Percentiles rank a stretch among this genome's conserved stretches.
Conservation (phyloP, 768 basidiomycete genomes). For the Dioszegia hungarica region DNA sequence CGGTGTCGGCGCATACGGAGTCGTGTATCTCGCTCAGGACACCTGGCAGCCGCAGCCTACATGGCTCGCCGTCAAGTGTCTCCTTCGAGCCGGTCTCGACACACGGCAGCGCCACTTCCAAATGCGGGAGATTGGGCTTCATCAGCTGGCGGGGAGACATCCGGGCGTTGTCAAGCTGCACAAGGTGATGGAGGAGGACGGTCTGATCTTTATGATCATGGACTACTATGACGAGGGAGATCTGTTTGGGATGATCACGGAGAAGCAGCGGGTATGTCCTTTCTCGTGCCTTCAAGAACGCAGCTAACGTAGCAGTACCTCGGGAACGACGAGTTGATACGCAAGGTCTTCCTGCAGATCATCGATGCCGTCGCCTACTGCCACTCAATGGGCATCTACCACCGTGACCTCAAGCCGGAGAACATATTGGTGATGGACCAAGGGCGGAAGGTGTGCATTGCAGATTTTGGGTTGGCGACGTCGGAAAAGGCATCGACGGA, state of each 20-base stretch:
- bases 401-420: conserved; percentile 95
- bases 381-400: conserved; percentile 85
- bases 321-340: conserved; percentile 78
- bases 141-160: conserved; percentile 52
- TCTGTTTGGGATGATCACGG: conserved; percentile 79
- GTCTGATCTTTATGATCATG: conserved; percentile 74
- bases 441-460: conserved; percentile 73
- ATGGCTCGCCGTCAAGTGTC: conserved; percentile 87
- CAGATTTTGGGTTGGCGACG: conserved; percentile 92
- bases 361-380: conserved; percentile 90
- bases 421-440: conserved; percentile 67
- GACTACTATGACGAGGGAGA: conserved; percentile 88
- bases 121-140: conserved; percentile 61
- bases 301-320: conserved; percentile 64
- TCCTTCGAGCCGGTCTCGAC: conserved; percentile 58
- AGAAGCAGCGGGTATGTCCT: conserved; percentile 49
- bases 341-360: conserved; percentile 84
- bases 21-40: conserved; percentile 85
- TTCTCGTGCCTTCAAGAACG: not conserved
- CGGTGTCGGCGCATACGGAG: conserved; percentile 88
- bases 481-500: conserved; percentile 78
- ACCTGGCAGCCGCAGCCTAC: conserved; percentile 51
- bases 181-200: conserved; percentile 59
- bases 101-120: conserved; percentile 65
- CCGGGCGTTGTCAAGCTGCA: conserved; percentile 65